phyloP scores from a whole-genome alignment of 2,329 filamentous ascomycete genomes.

The Fusarium nematophilum region DNA sequence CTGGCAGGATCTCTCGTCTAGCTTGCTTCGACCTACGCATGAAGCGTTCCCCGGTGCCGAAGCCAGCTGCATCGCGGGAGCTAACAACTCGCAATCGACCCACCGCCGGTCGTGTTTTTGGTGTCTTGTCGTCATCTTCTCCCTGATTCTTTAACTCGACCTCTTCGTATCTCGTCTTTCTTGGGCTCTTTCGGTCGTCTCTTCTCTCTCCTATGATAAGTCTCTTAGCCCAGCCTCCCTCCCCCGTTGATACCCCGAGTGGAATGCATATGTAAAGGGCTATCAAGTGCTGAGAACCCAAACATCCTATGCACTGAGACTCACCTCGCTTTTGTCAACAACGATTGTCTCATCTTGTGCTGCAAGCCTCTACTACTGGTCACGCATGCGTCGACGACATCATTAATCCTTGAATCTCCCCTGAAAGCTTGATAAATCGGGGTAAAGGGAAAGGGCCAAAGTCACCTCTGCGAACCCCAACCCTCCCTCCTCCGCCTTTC shows the following conservation, averaged over 20 bases:
- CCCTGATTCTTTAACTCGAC: background rate
- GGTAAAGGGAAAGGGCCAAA: constrained; percentile 4
- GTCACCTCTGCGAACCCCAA: background rate
- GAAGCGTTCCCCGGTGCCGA: constrained; percentile 29
- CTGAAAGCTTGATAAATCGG: background rate
- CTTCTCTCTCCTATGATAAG: background rate
- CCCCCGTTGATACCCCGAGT: background rate
- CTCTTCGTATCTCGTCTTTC: too few relatives aligned
- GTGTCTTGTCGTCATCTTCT: constrained; percentile 6
- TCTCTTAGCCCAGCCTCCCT: background rate
- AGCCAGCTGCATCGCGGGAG: constrained; percentile 21
- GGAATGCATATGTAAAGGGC: background rate
- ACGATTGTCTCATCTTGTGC: constrained; percentile 16
- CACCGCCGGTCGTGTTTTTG: constrained; percentile 3
- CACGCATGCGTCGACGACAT: constrained; percentile 18
- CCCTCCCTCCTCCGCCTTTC: constrained; percentile 1
- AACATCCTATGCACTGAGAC: background rate
- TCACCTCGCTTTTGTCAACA: background rate
- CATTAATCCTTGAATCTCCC: constrained; percentile 4
- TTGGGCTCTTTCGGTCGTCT: background rate
- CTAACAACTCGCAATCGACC: constrained; percentile 11
- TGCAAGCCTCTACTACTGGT: constrained; percentile 7
- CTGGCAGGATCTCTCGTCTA: constrained; percentile 4
- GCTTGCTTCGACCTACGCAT: constrained; percentile 24
- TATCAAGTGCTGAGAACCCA: background rate